Evolutionary conservation across 306 rosid species (phyloP).

Genomic region (Cicer bijugum): DNA sequence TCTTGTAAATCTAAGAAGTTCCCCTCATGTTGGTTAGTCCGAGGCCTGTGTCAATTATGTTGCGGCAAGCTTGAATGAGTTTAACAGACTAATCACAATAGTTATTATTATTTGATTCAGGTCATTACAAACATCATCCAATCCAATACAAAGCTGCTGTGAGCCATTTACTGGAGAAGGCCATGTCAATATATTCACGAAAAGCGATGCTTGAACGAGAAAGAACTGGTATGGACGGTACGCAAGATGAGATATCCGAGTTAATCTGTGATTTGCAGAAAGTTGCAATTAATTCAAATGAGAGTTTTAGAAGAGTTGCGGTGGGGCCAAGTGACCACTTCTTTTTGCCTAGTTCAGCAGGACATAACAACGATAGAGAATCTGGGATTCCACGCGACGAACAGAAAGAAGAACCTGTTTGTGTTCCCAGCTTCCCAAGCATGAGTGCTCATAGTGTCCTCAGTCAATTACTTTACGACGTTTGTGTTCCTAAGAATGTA

Average conservation of each 20-base stretch:
- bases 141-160: conserved; percentile 81
- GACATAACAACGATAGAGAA: conserved; percentile 54
- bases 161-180: conserved; percentile 72
- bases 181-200: conserved; percentile 58
- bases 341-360: conserved; percentile 57
- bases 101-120: conserved; percentile 51
- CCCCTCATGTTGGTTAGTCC: conserved; percentile 84
- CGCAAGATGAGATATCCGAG: conserved; percentile 53
- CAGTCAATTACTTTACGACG: conserved; percentile 81
- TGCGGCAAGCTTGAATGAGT: conserved; percentile 23
- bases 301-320: conserved; percentile 66
- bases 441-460: conserved; percentile 73
- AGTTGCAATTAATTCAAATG: conserved; percentile 64
- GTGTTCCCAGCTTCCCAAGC: conserved; percentile 56
- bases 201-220: conserved; percentile 57
- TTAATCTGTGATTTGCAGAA: conserved; percentile 60
- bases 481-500: conserved; percentile 77
- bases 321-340: conserved; percentile 62
- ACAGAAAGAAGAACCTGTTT: conserved; percentile 57
- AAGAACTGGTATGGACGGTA: conserved; percentile 53
- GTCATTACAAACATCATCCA: conserved; percentile 72
- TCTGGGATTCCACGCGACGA: conserved; percentile 56
- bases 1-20: conserved; percentile 72
- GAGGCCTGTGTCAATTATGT: conserved; percentile 28
- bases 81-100: conserved; percentile 17